Evolutionary conservation across 208 protist genomes (phyloP).

Genomic region (Crithidia thermophila): DNA sequence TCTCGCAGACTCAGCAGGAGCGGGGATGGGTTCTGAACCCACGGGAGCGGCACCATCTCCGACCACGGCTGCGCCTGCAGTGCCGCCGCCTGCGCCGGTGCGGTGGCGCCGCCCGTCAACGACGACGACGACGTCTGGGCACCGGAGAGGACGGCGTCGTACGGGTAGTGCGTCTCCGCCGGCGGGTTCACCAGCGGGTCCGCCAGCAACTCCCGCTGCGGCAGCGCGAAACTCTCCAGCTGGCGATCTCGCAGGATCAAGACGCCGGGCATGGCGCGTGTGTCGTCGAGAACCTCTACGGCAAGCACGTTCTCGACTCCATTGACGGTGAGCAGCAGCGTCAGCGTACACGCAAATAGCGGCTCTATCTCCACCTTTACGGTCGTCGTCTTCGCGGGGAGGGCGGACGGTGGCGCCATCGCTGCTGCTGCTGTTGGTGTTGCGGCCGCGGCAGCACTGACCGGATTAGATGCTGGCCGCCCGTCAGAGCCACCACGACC

Average conservation of each 20-base stretch:
- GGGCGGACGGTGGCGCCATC: conserved; percentile 6
- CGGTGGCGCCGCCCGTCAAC: not conserved
- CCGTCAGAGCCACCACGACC: too few relatives aligned
- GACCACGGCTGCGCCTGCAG: conserved; percentile 8
- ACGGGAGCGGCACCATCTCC: conserved; percentile 54
- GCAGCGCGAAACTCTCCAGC: conserved; percentile 47
- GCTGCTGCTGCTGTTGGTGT: not conserved
- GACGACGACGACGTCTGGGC: not conserved
- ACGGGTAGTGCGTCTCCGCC: conserved; percentile 16
- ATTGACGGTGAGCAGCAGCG: conserved; percentile 53
- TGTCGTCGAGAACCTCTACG: conserved; percentile 53
- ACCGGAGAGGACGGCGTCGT: conserved; percentile 10
- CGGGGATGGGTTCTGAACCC: conserved; percentile 79
- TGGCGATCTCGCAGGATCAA: conserved; percentile 65
- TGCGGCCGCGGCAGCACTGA: too few relatives aligned
- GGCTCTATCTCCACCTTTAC: conserved; percentile 45
- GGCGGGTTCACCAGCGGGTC: conserved; percentile 44
- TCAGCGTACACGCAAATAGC: conserved; percentile 30
- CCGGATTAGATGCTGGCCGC: too few relatives aligned
- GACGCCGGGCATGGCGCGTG: conserved; percentile 57
- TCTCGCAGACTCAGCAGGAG: conserved; percentile 51
- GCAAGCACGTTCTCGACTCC: conserved; percentile 50
- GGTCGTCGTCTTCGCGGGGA: conserved; percentile 25
- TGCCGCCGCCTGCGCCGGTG: not conserved
- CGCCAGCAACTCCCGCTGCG: conserved; percentile 23